phyloP scores from a whole-genome alignment of 805 yeast species.

The Spathaspora girioi region DNA sequence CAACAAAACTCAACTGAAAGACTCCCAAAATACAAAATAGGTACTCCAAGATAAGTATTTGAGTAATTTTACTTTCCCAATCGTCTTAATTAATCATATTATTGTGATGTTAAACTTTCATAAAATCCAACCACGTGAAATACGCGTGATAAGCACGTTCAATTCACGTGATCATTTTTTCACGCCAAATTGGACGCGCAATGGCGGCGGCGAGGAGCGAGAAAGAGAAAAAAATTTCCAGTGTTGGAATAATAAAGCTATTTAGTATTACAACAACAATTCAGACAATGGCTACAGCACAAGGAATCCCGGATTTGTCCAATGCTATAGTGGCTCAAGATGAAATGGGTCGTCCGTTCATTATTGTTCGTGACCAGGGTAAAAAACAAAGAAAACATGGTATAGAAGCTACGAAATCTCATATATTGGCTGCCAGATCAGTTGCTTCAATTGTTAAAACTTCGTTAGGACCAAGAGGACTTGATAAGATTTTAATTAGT shows the following conservation, averaged over 20 bases:
- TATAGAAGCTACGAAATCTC: constrained; percentile 59
- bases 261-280: background rate
- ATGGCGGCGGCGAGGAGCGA: background rate
- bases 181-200: background rate
- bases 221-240: background rate
- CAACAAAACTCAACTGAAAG: no score
- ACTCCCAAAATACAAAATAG: no score
- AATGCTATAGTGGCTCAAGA: constrained; percentile 99
- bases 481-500: constrained; percentile 90
- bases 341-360: constrained; percentile 98
- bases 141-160: background rate
- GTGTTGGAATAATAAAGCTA: background rate
- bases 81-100: no score
- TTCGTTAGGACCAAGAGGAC: constrained; percentile 96
- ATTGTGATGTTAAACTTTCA: no score
- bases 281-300: constrained; percentile 13
- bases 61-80: no score
- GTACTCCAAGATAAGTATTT: no score
- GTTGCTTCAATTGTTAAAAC: constrained; percentile 91
- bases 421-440: constrained; percentile 90
- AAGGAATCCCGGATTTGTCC: constrained; percentile 82
- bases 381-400: constrained; percentile 66
- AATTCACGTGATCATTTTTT: background rate
- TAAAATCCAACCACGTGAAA: background rate
- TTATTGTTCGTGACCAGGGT: constrained; percentile 85